These are phyloP conservation scores for Apiospora pterosperma DNA, from an alignment of 2,329 filamentous ascomycete species.

Conservation along the genomic window DNA sequence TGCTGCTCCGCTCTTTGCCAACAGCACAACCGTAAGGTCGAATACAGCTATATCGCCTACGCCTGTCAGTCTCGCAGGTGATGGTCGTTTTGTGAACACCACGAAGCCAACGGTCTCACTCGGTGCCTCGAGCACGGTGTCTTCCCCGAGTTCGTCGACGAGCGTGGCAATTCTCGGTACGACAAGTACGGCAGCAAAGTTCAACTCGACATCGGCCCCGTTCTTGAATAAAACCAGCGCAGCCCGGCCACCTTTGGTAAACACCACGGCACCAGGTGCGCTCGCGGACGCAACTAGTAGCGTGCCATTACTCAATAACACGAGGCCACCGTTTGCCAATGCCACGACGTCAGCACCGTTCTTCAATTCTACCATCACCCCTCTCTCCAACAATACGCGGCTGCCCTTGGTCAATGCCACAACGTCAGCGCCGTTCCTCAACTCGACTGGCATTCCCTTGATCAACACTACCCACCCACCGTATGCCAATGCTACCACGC, in stretches of 20 bases:
- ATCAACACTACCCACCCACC: slow-evolving; percentile 8
- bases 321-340: neutral
- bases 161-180: neutral
- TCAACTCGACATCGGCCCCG: neutral
- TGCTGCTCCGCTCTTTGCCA: slow-evolving; percentile 6
- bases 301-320: neutral
- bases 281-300: neutral
- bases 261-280: neutral
- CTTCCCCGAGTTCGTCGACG: neutral
- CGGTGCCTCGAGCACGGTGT: neutral
- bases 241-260: neutral
- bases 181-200: neutral
- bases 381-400: slow-evolving; percentile 6
- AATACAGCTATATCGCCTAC: neutral
- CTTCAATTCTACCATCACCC: slow-evolving; percentile 7
- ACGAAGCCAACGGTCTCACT: neutral
- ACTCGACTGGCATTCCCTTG: slow-evolving; percentile 8
- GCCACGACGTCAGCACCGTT: slow-evolving; percentile 9
- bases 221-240: neutral
- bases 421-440: slow-evolving; percentile 9
- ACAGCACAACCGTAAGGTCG: slow-evolving; percentile 6
- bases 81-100: neutral
- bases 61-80: neutral
- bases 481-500: slow-evolving; percentile 10
- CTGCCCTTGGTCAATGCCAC: slow-evolving; percentile 8